Evolutionary conservation across 2,329 filamentous ascomycete species (phyloP), one percentile per base, ranked within the genome.

Genomic region (Penicillium sp.): DNA sequence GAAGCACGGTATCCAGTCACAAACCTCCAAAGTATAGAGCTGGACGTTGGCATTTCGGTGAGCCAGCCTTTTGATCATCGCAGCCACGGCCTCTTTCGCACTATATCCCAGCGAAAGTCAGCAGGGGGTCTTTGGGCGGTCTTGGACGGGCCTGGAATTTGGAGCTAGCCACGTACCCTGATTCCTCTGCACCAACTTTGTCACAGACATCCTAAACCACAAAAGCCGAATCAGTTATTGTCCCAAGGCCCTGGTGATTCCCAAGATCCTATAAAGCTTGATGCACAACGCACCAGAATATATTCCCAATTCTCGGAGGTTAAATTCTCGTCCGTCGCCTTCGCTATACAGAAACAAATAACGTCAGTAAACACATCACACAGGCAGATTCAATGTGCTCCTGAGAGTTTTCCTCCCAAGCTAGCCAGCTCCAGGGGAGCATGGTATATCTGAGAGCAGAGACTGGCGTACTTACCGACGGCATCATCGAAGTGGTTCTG

Each of bases 11-110:
- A 48, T n/a, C 8, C 4, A 9, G 42, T 24, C 45, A 67, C 77
- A 43, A 69, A 89, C 87, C 82, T 95, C 91, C 58, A 97, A 85
- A 13, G 92, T 96, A 75, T 97, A 97, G 20, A 97, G 85, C 77
- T 97, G 92, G 26, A 97, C 92, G 74, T 97, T 96, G 61, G 92
- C 92, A 75, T 97, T 97, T 65, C 92, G 88, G 75, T 97, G 92
- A 55, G 92, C 91, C 53, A 97, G 82, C 40, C 92, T 84, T 79
- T 93, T 95, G 76, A 97, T 96, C 79, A 97, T 84, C 70, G 90
- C 89, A 69, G 91, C 89, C 53, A 95, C 89, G 14, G 87, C 91
- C 78, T 95, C 89, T 79, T 93, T 93, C 63, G 89, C 83, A 26
- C 83, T 82, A 59, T 56, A 51, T 14, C 50, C 44, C 24, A 26